Evolutionary conservation across 176 grass and related monocot species (phyloP), one percentile per base, ranked within the genome.

Genomic region (Carex pumila): DNA sequence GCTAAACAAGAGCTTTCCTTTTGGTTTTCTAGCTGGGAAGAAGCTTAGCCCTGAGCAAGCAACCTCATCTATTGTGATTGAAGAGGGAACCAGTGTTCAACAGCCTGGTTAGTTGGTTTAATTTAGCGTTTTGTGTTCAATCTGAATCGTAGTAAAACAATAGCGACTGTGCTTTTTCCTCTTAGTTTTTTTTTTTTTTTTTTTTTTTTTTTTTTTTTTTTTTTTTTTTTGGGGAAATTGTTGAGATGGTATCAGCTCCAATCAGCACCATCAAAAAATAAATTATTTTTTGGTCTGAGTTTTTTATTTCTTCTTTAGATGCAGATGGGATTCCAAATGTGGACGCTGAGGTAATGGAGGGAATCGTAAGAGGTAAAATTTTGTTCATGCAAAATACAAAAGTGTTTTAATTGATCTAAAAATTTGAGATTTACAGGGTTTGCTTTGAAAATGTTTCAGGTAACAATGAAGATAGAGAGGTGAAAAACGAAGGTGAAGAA

Each of bases 31-130:
- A 79, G 71, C 71, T 85, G 31, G 74, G 47, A 67, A 34, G 41
- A 69, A 65, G 12, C 15, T 21, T 43, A 74, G n/a, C 50, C 81
- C 90, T 76, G 81, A 94, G 65, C 81, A 94, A 65, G 83, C 81
- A 52, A 85, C 89, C 56, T 81, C 85, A 47, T 87, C 89, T 83
- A 9, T 69, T 65, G 41, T 29, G 45, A 66, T 69, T 83, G 62
- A 83, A 49, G 43, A 83, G 21, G 66, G 17, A 68, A 69, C 80
- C 25, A 68, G 8, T 32, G 13, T 83, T 83, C 61, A 83, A 32
- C 41, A 55, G 47, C 62, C 37, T 66, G 81, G 81, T 83, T 10
- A 83, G 81, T 83, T 83, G 62, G 36, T 61, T 36, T 83, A 7
- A 22, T 55, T 66, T 52, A 4, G 36, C 36, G 34, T 83, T 15